phyloP scores from a whole-genome alignment of 495 filamentous ascomycete genomes.

The Cairneyella variabilis region DNA sequence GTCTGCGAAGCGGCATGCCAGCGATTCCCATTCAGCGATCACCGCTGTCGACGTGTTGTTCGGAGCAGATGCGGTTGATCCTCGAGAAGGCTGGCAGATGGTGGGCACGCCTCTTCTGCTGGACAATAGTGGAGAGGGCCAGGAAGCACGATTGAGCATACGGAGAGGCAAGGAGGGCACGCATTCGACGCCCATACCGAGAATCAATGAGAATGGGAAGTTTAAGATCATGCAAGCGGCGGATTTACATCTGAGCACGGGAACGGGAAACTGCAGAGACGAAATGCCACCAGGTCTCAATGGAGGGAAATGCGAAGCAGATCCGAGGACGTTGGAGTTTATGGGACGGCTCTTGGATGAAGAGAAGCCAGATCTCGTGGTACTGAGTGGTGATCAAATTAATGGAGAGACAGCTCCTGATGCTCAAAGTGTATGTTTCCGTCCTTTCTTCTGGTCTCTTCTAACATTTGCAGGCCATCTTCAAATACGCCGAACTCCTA shows the following conservation, averaged over 20 bases:
- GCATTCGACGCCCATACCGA: conserved; percentile 60
- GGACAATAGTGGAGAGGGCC: conserved; percentile 54
- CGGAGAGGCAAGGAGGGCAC: conserved; percentile 62
- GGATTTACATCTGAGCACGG: conserved; percentile 89
- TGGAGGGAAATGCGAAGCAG: conserved; percentile 81
- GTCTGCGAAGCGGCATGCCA: conserved; percentile 68
- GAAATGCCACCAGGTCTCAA: conserved; percentile 66
- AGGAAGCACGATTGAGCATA: conserved; percentile 68
- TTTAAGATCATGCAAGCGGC: conserved; percentile 97
- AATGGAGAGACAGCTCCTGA: conserved; percentile 92
- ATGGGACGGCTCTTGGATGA: conserved; percentile 76
- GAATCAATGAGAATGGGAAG: conserved; percentile 80
- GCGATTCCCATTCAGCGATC: conserved; percentile 71
- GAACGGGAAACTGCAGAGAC: conserved; percentile 80
- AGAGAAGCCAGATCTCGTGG: conserved; percentile 87
- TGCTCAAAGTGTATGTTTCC: conserved; percentile 62
- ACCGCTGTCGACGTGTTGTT: conserved; percentile 90
- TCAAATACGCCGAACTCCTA: conserved; percentile 86
- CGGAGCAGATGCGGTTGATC: conserved; percentile 89
- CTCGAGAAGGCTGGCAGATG: conserved; percentile 76
- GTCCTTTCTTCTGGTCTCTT: conserved; percentile 7
- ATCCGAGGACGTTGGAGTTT: conserved; percentile 88
- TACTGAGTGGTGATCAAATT: conserved; percentile 90
- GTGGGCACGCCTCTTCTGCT: conserved; percentile 66
- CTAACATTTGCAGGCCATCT: conserved; percentile 59